Conservation (phyloP, 306 rosid genomes). For the Dryas drummondii region DNA sequence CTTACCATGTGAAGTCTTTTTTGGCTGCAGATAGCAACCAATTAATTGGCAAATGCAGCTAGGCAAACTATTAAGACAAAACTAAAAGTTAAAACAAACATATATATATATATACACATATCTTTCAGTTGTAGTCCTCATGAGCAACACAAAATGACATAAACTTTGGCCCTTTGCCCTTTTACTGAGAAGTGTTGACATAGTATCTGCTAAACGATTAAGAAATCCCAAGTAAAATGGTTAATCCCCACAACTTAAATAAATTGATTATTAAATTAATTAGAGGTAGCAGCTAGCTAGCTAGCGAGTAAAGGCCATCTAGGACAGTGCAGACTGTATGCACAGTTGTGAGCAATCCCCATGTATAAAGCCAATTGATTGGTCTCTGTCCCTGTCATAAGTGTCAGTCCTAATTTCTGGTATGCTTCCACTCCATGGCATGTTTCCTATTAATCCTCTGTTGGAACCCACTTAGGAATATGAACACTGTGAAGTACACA, state of each 20-base stretch:
- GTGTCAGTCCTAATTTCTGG: conserved; percentile 25
- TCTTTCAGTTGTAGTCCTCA: conserved; percentile 23
- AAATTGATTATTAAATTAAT: neutral
- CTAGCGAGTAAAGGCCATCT: neutral
- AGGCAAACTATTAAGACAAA: no score
- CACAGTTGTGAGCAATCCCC: conserved; percentile 11
- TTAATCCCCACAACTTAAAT: neutral
- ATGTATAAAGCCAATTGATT: conserved; percentile 16
- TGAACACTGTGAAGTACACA: neutral
- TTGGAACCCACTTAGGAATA: conserved; percentile 38
- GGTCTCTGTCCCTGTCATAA: conserved; percentile 27
- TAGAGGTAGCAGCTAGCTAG: conserved; percentile 3
- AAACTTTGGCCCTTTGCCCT: conserved; percentile 17
- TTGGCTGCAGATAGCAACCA: no score
- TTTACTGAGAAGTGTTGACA: conserved; percentile 30
- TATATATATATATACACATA: no score
- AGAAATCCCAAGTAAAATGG: conserved; percentile 3
- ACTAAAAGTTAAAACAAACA: no score
- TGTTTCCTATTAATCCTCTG: conserved; percentile 5
- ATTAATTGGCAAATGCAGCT: no score
- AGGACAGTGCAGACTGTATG: conserved; percentile 20
- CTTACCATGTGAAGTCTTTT: no score
- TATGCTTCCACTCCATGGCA: conserved; percentile 34
- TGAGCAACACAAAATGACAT: conserved; percentile 36
- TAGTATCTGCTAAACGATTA: conserved; percentile 42